Evolutionary conservation across 805 yeast species (phyloP), one percentile per base, ranked within the genome.

Genomic region (Cyberlindnera suaveolens): DNA sequence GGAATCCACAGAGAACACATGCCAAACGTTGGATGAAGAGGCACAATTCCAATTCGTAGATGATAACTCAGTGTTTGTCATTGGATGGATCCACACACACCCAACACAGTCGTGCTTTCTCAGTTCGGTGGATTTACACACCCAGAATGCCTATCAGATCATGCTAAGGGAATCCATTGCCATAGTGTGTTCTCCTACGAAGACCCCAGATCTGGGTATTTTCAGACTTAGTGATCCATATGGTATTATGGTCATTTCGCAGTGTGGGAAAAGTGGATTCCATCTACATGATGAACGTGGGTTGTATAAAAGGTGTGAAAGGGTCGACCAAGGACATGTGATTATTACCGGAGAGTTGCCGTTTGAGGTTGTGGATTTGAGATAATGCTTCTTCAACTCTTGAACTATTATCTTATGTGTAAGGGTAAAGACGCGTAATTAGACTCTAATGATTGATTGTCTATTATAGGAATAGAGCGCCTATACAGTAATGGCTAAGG

Each of bases 21-120:
- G 86, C 59, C 65, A 68, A 38, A 80, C 85, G 13, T 70, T 70
- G 20, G 70, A 79, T 53, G 87, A 80, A 53, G 85, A 79, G 49
- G 60, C 64, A 5, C 56, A 80, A 46, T 79, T 80, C 52, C 76
- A 73, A 35, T 75, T 66, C 49, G 70, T 79, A 35, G 85, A 80
- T 53, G 50, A 61, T 29, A 65, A 74, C 41, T 82, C 76, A 46
- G 60, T 81, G 36, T 78, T 80, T 52, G 74, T 80, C n/a, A 64
- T 80, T 3, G 87, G 87, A 3, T 80, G 87, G 87, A 81, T 80
- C 41, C 87, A 80, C 57, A 81, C 86, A 9, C 87, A 80, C 56
- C 87, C 87, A 6, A 76, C 85, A 10, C 87, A 80, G 56, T 66
- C 83, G n/a, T 80, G 87, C 49, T 80, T 80, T 56, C 60, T 80